Evolutionary conservation across 495 filamentous ascomycete species (phyloP).

Genomic region (Penicillium macrosclerotiorum): DNA sequence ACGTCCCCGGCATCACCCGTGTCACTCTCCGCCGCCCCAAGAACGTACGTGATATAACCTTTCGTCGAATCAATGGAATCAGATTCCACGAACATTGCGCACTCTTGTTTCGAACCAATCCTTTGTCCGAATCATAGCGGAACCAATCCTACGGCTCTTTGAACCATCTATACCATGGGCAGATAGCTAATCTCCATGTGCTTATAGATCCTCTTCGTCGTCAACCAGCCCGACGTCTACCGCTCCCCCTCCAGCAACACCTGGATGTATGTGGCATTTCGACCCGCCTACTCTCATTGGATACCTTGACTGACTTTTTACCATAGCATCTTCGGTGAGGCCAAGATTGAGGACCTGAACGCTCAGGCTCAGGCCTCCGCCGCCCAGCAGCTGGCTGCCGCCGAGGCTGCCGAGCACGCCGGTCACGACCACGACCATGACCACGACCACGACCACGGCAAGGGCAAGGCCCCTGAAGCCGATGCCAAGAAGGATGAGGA

Average conservation of each 20-base stretch:
- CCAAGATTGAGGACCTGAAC: constrained; percentile 99
- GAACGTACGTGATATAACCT: constrained; percentile 62
- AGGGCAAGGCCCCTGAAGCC: constrained; percentile 71
- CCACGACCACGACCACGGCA: constrained; percentile 70
- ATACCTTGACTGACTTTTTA: neutral
- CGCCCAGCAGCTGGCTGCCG: constrained; percentile 83
- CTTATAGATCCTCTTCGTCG: constrained; percentile 91
- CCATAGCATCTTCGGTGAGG: constrained; percentile 95
- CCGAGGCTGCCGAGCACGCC: constrained; percentile 74
- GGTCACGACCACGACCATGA: constrained; percentile 72
- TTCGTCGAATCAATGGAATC: constrained; percentile 4
- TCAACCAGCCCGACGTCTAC: constrained; percentile 99
- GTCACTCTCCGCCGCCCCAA: constrained; percentile 97
- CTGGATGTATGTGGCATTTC: constrained; percentile 78
- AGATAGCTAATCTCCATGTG: neutral
- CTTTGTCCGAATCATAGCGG: no score
- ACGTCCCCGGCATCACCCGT: constrained; percentile 93
- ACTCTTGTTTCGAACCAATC: no score
- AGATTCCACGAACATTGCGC: no score
- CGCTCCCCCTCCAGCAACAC: constrained; percentile 97
- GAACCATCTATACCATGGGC: no score
- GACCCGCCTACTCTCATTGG: neutral
- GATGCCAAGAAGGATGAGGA: constrained; percentile 83
- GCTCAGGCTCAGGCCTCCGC: constrained; percentile 92
- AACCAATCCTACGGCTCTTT: neutral